Base-by-base conservation (phyloP, 1,284 basidiomycete genomes). In the Malassezia sp. region DNA sequence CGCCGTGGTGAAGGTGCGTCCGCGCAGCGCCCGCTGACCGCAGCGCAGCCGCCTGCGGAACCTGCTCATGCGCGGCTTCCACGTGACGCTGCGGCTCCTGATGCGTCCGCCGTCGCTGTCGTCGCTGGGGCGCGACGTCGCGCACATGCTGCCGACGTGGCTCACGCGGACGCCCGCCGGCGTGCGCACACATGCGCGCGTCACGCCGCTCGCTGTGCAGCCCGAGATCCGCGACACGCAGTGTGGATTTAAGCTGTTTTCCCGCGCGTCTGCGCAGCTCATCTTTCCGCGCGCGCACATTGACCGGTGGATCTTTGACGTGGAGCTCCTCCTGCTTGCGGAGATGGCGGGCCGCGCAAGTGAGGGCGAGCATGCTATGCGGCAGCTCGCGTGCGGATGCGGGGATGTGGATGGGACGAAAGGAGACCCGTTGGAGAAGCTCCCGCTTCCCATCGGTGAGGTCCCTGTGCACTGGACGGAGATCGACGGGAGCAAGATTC, bases 391-490 rank as follows among this genome's bases (percentile, higher is more conserved):
- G 11, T n/a, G n/a, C n/a, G n/a, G n/a, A n/a, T n/a, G n/a, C n/a
- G 29, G 38, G 21, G 23, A 52, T 2, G 28, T 30, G 21, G 32
- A 28, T 9, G 46, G 37, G 5, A 30, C 39, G 10, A 5, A 18
- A 23, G 11, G 20, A 14, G 54, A 42, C 30, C 21, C 37, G 23
- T 34, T 70, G 7, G 81, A 85, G 60, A 77, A 63, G 73, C 32
- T 57, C 36, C 69, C 47, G 80, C 86, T 61, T 2, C 83, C 85
- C 2, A 81, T 89, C 3, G 77, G 73, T 4, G 89, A 95, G 68
- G 84, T 91, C 2, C 79, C 85, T 0, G 82, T 93, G 17, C 78
- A 82, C 56, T 95, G 89, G 89, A 80, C 85, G 49, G 89, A 93
- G 70, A 83, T 93, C 0, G 77, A 80, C 0, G 89, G 89, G 28